phyloP scores from a whole-genome alignment of 2,329 filamentous ascomycete species.

The Colletotrichum siamense region DNA sequence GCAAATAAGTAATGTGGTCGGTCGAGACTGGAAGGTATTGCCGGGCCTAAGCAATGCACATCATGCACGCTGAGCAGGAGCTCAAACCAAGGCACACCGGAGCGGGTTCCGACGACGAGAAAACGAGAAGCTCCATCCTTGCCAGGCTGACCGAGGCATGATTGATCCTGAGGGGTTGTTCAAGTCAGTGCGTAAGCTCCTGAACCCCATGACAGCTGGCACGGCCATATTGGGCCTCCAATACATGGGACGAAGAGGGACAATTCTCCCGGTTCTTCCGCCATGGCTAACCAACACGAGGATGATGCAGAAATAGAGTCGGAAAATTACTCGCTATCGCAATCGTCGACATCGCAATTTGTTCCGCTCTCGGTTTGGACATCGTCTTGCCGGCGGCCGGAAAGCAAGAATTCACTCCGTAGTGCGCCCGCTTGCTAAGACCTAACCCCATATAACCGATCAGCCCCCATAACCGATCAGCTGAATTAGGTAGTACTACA shows the following conservation, averaged over 20 bases:
- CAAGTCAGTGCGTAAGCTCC: not conserved
- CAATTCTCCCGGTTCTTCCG: not conserved
- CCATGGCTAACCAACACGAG: not conserved
- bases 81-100: not conserved
- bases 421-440: not conserved
- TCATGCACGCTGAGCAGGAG: no score
- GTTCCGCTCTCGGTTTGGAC: not conserved
- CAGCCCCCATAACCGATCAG: no score
- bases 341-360: not conserved
- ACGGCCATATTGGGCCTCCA: not conserved
- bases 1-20: no score
- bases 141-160: not conserved
- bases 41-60: no score
- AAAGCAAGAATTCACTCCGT: not conserved
- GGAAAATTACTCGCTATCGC: not conserved
- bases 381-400: not conserved
- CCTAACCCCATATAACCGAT: no score
- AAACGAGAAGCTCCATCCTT: not conserved
- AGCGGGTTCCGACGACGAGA: not conserved
- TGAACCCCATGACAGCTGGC: not conserved
- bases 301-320: accelerated
- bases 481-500: no score
- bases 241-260: not conserved
- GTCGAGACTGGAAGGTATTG: no score
- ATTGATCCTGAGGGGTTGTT: no score